Evolutionary conservation across 2,329 filamentous ascomycete genomes (phyloP).

Genomic region (Colletotrichum melonis): DNA sequence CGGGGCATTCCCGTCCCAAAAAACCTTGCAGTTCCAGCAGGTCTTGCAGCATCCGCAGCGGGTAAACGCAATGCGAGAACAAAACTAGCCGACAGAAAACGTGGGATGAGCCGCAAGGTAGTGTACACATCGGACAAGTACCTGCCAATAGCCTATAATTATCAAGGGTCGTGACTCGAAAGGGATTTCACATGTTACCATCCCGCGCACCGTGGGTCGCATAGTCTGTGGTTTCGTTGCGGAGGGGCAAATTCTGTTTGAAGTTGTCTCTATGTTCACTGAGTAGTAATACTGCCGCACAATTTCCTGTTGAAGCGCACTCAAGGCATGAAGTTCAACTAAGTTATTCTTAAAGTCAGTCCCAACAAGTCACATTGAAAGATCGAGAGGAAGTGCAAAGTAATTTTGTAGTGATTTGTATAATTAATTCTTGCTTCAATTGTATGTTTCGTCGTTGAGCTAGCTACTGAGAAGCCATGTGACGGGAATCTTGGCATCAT

Average conservation of each 20-base stretch:
- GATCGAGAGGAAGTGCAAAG: not conserved
- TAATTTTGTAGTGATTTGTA: not conserved
- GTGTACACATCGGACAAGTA: not conserved
- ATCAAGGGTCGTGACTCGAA: not conserved
- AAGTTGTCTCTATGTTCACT: not conserved
- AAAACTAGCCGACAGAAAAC: not conserved
- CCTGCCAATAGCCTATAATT: not conserved
- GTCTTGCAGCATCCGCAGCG: not conserved
- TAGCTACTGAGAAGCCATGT: conserved; percentile 23
- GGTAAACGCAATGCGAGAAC: not conserved
- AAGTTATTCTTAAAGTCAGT: too few species aligned
- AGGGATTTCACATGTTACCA: conserved; percentile 16
- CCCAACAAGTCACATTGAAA: too few species aligned
- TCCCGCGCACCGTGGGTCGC: not conserved
- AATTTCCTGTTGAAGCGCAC: not conserved
- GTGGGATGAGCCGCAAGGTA: conserved; percentile 27
- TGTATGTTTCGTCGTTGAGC: not conserved
- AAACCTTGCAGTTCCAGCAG: not conserved
- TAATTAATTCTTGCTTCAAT: not conserved
- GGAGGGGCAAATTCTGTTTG: not conserved
- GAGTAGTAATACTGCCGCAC: too few species aligned
- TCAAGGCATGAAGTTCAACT: not conserved
- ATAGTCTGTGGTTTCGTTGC: not conserved
- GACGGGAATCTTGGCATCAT: not conserved
- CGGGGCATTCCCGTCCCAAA: conserved; percentile 6